These are phyloP conservation scores for Nitzschia sp. DNA, from an alignment of 108 stramenopile genomes.

Conservation along the genomic window DNA sequence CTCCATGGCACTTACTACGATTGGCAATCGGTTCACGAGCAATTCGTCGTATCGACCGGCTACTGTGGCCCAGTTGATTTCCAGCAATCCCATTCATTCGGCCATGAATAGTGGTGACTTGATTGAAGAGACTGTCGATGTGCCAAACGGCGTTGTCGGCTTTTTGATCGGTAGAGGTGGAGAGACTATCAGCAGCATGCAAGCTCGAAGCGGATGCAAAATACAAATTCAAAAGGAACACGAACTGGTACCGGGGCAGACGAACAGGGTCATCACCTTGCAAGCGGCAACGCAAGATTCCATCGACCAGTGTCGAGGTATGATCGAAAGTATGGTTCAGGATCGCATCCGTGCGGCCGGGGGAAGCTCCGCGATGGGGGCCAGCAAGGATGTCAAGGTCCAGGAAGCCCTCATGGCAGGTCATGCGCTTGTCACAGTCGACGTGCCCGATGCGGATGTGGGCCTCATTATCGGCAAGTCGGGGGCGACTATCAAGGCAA, in stretches of 20 bases:
- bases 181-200: slow-evolving; percentile 77
- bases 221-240: slow-evolving; percentile 92
- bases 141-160: slow-evolving; percentile 76
- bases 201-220: slow-evolving; percentile 69
- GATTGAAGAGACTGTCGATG: slow-evolving; percentile 77
- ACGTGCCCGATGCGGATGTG: slow-evolving; percentile 89
- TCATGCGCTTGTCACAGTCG: slow-evolving; percentile 70
- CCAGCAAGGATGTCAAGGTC: slow-evolving; percentile 58
- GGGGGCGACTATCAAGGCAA: slow-evolving; percentile 88
- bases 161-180: slow-evolving; percentile 75
- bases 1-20: slow-evolving; percentile 28
- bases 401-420: slow-evolving; percentile 75
- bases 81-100: slow-evolving; percentile 38
- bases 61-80: slow-evolving; percentile 80
- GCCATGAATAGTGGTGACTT: slow-evolving; percentile 36
- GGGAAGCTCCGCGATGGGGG: slow-evolving; percentile 11
- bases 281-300: slow-evolving; percentile 69
- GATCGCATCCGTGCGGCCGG: slow-evolving; percentile 61
- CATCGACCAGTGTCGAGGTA: slow-evolving; percentile 70
- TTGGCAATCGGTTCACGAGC: background rate
- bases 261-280: slow-evolving; percentile 80
- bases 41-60: slow-evolving; percentile 60
- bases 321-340: slow-evolving; percentile 82
- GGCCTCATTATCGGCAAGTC: slow-evolving; percentile 98
- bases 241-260: slow-evolving; percentile 82